A percentile compares a stretch with the other conserved stretches of the same genome.
Evolutionary conservation across 2,329 filamentous ascomycete species (phyloP).

Genomic region (Neonectria punicea): DNA sequence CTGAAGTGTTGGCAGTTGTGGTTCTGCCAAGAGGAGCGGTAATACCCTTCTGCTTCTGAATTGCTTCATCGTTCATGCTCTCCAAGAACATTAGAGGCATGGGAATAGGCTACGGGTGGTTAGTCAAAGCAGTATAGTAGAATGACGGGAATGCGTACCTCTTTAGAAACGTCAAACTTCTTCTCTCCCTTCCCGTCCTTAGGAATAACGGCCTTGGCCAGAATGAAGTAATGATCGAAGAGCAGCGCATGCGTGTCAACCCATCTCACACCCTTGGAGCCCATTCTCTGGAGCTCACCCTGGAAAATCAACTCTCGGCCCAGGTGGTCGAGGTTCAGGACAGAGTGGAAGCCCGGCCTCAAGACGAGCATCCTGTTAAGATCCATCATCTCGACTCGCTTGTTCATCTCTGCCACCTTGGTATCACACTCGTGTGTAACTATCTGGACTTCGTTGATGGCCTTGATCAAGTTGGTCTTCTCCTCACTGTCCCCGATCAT

Average conservation of each 20-base stretch:
- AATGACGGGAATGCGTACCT: slow-evolving; percentile 62
- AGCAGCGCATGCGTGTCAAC: slow-evolving; percentile 93
- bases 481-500: slow-evolving; percentile 88
- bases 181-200: slow-evolving; percentile 78
- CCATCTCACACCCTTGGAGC: slow-evolving; percentile 90
- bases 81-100: slow-evolving; percentile 96
- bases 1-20: slow-evolving; percentile 69
- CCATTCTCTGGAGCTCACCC: slow-evolving; percentile 89
- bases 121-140: slow-evolving; percentile 25
- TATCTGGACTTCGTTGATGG: slow-evolving; percentile 89
- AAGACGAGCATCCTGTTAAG: slow-evolving; percentile 85
- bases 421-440: slow-evolving; percentile 92
- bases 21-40: slow-evolving; percentile 69
- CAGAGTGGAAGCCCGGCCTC: slow-evolving; percentile 86
- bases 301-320: slow-evolving; percentile 89
- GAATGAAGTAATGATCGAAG: slow-evolving; percentile 95
- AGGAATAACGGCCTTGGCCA: slow-evolving; percentile 81
- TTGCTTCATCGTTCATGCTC: slow-evolving; percentile 89
- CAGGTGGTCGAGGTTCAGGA: slow-evolving; percentile 93
- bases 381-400: slow-evolving; percentile 89
- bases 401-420: slow-evolving; percentile 90
- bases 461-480: slow-evolving; percentile 82
- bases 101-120: slow-evolving; percentile 75
- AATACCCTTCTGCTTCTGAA: slow-evolving; percentile 84
- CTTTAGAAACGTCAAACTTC: slow-evolving; percentile 93